phyloP scores from a whole-genome alignment of 2,329 filamentous ascomycete species.

The Scedosporium dehoogii region DNA sequence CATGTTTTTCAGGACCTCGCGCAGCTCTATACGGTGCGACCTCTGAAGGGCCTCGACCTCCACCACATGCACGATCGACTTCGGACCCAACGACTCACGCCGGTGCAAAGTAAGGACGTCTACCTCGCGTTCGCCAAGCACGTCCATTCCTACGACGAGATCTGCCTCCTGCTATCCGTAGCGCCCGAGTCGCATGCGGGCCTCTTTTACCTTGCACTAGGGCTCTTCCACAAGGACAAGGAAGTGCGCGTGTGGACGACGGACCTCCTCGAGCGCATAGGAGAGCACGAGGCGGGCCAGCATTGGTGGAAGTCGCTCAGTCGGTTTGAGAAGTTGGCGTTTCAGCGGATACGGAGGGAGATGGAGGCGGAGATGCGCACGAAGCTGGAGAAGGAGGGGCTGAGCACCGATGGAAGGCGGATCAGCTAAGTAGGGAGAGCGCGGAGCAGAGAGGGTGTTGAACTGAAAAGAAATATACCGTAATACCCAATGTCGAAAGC shows the following conservation, averaged over 20 bases:
- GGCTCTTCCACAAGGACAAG: slow-evolving; percentile 79
- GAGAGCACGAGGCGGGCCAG: slow-evolving; percentile 78
- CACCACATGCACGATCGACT: slow-evolving; percentile 89
- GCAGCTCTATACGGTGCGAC: slow-evolving; percentile 52
- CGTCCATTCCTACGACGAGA: slow-evolving; percentile 72
- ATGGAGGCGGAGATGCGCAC: slow-evolving; percentile 40
- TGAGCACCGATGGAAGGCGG: slow-evolving; percentile 18
- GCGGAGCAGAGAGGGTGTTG: neutral
- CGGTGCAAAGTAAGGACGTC: slow-evolving; percentile 69
- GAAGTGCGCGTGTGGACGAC: slow-evolving; percentile 71
- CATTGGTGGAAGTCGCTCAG: slow-evolving; percentile 88
- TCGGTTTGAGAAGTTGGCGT: slow-evolving; percentile 80
- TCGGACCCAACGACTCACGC: slow-evolving; percentile 67
- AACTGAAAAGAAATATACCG: neutral
- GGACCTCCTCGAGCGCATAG: slow-evolving; percentile 71
- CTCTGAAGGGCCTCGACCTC: slow-evolving; percentile 74
- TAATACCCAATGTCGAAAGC: too few species aligned
- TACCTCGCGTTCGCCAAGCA: slow-evolving; percentile 71
- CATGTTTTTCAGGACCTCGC: slow-evolving; percentile 46
- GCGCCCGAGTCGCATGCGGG: slow-evolving; percentile 80
- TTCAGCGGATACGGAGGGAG: slow-evolving; percentile 65
- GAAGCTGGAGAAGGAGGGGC: slow-evolving; percentile 34
- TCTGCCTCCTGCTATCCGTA: slow-evolving; percentile 72
- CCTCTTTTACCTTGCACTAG: slow-evolving; percentile 82
- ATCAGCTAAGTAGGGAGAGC: neutral